Conservation (phyloP, 352 stramenopile genomes). For the Phytopythium boreale region DNA sequence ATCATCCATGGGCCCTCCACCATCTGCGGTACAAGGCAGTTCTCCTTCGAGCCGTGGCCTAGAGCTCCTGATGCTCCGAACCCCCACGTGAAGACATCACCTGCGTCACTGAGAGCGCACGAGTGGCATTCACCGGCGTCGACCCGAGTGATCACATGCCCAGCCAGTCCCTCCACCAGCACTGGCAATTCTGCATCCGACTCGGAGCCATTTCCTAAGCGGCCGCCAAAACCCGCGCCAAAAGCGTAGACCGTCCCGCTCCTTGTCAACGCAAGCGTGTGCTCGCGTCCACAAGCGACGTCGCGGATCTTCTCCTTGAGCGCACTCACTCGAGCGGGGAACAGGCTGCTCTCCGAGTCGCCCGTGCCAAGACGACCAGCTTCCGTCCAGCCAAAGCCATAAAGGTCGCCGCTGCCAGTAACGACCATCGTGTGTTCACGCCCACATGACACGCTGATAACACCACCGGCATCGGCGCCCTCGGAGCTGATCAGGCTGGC, state of each 20-base stretch:
- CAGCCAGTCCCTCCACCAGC: slow-evolving; percentile 28
- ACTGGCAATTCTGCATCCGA: slow-evolving; percentile 55
- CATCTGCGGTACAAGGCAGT: slow-evolving; percentile 37
- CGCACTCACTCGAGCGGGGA: slow-evolving; percentile 49
- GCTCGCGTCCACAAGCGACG: slow-evolving; percentile 80
- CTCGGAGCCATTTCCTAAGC: slow-evolving; percentile 66
- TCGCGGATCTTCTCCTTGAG: slow-evolving; percentile 35
- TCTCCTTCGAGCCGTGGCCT: slow-evolving; percentile 59
- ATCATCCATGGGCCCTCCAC: slow-evolving; percentile 34
- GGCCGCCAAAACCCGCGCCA: slow-evolving; percentile 73
- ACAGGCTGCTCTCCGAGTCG: slow-evolving; percentile 61
- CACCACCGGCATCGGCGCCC: slow-evolving; percentile 27
- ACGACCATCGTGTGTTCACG: slow-evolving; percentile 87
- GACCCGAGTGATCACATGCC: slow-evolving; percentile 37
- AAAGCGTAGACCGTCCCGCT: slow-evolving; percentile 65
- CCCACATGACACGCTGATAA: slow-evolving; percentile 63
- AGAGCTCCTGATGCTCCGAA: slow-evolving; percentile 82
- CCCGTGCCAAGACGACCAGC: slow-evolving; percentile 77
- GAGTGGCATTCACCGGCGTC: slow-evolving; percentile 85
- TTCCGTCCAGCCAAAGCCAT: slow-evolving; percentile 84
- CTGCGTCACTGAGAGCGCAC: slow-evolving; percentile 49
- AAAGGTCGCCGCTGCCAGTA: slow-evolving; percentile 59
- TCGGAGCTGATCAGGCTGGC: slow-evolving; percentile 37
- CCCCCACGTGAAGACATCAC: slow-evolving; percentile 83
- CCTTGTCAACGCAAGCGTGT: slow-evolving; percentile 62